phyloP scores from a whole-genome alignment of 176 grass and related monocot genomes.

The Oryza officinalis region DNA sequence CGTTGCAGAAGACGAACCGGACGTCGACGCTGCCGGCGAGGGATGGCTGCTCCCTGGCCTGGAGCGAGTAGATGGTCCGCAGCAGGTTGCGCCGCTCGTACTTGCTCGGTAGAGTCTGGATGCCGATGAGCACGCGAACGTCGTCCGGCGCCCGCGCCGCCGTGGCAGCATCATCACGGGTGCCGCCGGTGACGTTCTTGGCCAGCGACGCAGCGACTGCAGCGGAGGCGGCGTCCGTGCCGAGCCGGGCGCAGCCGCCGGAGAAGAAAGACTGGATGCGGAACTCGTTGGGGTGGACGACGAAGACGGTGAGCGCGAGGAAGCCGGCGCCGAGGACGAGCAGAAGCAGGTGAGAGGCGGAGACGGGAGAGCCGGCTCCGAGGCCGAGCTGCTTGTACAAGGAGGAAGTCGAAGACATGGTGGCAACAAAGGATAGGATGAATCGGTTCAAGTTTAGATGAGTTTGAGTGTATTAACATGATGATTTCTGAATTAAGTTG shows the following conservation, averaged over 20 bases:
- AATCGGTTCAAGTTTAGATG: not conserved
- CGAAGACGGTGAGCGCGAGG: slow-evolving; percentile 61
- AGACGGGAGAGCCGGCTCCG: slow-evolving; percentile 30
- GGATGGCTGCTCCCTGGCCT: slow-evolving; percentile 31
- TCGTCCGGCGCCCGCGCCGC: not conserved
- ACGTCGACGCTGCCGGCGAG: slow-evolving; percentile 49
- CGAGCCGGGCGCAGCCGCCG: not conserved
- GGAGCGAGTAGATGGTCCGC: slow-evolving; percentile 62
- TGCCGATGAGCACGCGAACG: slow-evolving; percentile 58
- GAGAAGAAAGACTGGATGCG: slow-evolving; percentile 46
- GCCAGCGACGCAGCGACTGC: not conserved
- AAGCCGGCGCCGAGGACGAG: slow-evolving; percentile 46
- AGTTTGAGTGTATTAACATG: not conserved
- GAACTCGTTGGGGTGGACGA: slow-evolving; percentile 62
- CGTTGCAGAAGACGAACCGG: slow-evolving; percentile 79
- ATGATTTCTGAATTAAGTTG: not conserved
- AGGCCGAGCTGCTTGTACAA: slow-evolving; percentile 56
- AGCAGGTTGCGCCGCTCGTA: slow-evolving; percentile 70
- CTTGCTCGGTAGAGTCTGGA: slow-evolving; percentile 56
- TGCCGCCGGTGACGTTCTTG: not conserved
- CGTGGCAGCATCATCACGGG: not conserved
- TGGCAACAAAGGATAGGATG: not conserved
- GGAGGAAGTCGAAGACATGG: slow-evolving; percentile 35
- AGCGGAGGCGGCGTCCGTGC: not conserved
- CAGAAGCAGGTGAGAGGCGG: slow-evolving; percentile 43